Evolutionary conservation across 2,329 filamentous ascomycete species (phyloP), one percentile per base, ranked within the genome.

Genomic region (Colletotrichum gigasporum): DNA sequence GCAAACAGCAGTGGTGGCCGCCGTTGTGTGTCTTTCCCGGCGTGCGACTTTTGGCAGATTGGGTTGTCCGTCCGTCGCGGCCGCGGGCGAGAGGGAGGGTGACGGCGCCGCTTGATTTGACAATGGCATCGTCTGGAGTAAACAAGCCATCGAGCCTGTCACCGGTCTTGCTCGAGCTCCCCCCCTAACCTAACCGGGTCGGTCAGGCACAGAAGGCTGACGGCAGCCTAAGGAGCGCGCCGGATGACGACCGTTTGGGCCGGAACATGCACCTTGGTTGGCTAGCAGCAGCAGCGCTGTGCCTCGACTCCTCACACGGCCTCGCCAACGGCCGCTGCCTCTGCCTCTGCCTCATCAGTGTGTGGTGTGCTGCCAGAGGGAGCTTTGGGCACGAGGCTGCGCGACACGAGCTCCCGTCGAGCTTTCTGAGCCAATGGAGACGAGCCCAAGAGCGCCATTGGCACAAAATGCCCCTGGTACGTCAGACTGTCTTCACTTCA

Each of bases 71-170:
- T 55, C 63, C 66, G 67, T 57, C 63, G 69, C 67, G 65, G 67
- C 67, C 68, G 66, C n/a, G 69, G 74, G 58, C 62, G 65, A 56
- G 67, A 71, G 67, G 73, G 72, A 72, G 72, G 71, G 70, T 59
- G 63, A 71, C 60, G 34, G 42, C 51, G 41, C 24, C 39, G 65
- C 42, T 67, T 73, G 69, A 76, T 78, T 77, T 71, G 75, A 68
- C 74, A 76, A 78, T 77, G 71, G 69, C 68, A 59, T n/a, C 63
- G 6, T 47, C 52, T 32, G 24, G 24, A 56, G 51, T 65, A 63
- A 63, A 65, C 59, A 64, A 64, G 58, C 37, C 59, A 37, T 16
- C 22, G 35, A 34, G 41, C 63, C 50, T 65, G 58, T 65, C 56
- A 54, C 32, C 37, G 56, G 62, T 65, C 50, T 47, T 39, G 30